Evolutionary conservation across 306 rosid species (phyloP).

Genomic region (Fragaria nilgerrensis): DNA sequence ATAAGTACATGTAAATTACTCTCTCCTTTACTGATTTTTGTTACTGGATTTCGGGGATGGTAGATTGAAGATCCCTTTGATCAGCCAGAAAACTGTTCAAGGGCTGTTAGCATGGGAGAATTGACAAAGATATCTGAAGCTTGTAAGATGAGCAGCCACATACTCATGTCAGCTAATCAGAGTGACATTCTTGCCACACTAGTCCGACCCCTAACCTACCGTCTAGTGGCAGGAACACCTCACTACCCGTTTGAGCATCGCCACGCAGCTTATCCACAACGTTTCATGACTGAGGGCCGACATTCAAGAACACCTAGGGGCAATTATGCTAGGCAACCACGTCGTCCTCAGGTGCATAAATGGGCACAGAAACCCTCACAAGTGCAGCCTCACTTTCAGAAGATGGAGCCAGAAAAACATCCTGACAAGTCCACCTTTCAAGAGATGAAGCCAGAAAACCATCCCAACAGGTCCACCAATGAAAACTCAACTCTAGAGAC

Average conservation of each 20-base stretch:
- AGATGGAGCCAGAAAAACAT: not conserved
- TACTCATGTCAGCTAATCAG: constrained; percentile 37
- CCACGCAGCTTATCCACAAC: constrained; percentile 35
- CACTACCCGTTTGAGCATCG: constrained; percentile 13
- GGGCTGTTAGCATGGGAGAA: constrained; percentile 51
- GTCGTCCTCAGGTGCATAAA: not conserved
- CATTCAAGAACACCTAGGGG: not conserved
- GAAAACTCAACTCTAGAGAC: constrained; percentile 6
- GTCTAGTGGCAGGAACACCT: constrained; percentile 11
- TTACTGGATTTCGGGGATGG: constrained; percentile 23
- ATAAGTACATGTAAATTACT: constrained; percentile 9
- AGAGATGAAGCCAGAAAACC: constrained; percentile 22
- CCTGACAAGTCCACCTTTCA: constrained; percentile 14
- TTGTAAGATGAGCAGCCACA: constrained; percentile 29
- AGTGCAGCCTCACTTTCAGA: constrained; percentile 12
- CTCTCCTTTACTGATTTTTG: constrained; percentile 24
- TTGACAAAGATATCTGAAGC: constrained; percentile 55
- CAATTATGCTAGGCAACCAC: not conserved
- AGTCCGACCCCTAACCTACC: constrained; percentile 40
- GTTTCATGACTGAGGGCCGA: constrained; percentile 12
- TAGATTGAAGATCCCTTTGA: constrained; percentile 94
- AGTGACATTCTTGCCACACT: constrained; percentile 39
- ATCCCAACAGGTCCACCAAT: not conserved
- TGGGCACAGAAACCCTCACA: not conserved
- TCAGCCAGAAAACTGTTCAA: constrained; percentile 68